Base-by-base conservation (phyloP, 306 rosid genomes). In the Cercis canadensis region DNA sequence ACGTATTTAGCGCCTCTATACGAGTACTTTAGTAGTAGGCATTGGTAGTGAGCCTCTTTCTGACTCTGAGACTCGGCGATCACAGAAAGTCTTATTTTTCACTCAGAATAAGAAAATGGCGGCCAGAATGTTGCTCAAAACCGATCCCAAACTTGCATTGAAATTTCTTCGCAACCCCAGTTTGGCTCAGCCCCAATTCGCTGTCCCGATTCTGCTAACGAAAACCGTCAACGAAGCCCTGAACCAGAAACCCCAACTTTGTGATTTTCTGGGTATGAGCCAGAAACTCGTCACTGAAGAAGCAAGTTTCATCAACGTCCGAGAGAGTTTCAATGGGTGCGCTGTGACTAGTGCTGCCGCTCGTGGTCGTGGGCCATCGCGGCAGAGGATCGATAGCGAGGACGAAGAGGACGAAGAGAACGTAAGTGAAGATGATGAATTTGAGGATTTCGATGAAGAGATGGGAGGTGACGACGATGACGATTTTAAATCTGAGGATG, bases 51-150 rank as follows among this genome's bases (percentile, higher is more conserved):
- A 24, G n/a, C 40, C 6, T 16, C 49, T 15, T 21, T 14, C 10
- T 47, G 33, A n/a, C n/a, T 18, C 5, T 62, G 12, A 21, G 52
- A 1, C 4, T 55, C 17, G 8, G 1, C n/a, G 8, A 24, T 24
- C 40, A 55, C 11, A 55, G 4, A 9, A 55, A 39, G 31, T 24
- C 29, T 24, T n/a, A n/a, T n/a, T 24, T 24, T 24, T 24, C 29
- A 0, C 39, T 19, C 55, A 13, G 57, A 11, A 13, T 7, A 3
- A 15, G 3, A 70, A 49, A 52, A 79, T 73, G 83, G 76, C 79
- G 0, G 5, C 76, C 12, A 50, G 62, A 61, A 7, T 16, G 5
- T 17, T 74, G 2, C 3, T 67, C 11, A 73, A 61, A 43, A 8
- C 39, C 1, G 44, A 62, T 39, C 6, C 19, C 31, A 54, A 46